Conservation (phyloP, 805 yeast genomes). For the Lachancea waltii region DNA sequence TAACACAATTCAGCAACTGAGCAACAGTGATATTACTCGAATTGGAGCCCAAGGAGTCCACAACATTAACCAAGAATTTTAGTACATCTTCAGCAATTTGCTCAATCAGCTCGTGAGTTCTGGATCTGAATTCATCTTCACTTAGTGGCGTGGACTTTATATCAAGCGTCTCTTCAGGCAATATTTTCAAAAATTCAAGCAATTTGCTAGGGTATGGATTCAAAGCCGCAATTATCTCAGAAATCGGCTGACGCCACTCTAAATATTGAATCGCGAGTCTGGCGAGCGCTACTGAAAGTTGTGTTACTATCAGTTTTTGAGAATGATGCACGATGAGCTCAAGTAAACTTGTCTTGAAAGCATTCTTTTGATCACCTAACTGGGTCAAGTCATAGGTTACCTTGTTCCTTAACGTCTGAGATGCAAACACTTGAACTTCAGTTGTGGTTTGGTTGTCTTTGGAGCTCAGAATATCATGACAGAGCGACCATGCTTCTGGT, state of each 20-base stretch:
- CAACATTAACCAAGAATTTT: conserved; percentile 48
- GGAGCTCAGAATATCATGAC: conserved; percentile 46
- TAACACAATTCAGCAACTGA: conserved; percentile 63
- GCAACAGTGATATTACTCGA: conserved; percentile 20
- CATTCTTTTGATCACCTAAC: conserved; percentile 46
- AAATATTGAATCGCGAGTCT: conserved; percentile 73
- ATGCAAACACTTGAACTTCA: conserved; percentile 72
- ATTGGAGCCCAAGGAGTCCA: conserved; percentile 14
- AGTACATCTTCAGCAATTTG: conserved; percentile 65
- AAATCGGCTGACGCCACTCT: conserved; percentile 64
- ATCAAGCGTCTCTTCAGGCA: conserved; percentile 87
- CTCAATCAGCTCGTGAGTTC: conserved; percentile 58
- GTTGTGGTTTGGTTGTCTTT: conserved; percentile 32
- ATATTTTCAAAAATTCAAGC: conserved; percentile 72
- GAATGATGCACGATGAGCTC: conserved; percentile 38
- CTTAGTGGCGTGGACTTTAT: conserved; percentile 70
- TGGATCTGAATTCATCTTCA: conserved; percentile 66
- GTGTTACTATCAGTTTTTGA: conserved; percentile 65
- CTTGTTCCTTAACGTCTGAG: conserved; percentile 84
- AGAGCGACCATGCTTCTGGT: conserved; percentile 69
- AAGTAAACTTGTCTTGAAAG: conserved; percentile 64
- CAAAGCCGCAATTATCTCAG: conserved; percentile 51
- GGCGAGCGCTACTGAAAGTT: conserved; percentile 74
- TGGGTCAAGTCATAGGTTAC: conserved; percentile 81
- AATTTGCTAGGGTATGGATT: conserved; percentile 39